Evolutionary conservation across 352 stramenopile genomes (phyloP), one percentile per base, ranked within the genome.

Genomic region (Achlya hypogyna): DNA sequence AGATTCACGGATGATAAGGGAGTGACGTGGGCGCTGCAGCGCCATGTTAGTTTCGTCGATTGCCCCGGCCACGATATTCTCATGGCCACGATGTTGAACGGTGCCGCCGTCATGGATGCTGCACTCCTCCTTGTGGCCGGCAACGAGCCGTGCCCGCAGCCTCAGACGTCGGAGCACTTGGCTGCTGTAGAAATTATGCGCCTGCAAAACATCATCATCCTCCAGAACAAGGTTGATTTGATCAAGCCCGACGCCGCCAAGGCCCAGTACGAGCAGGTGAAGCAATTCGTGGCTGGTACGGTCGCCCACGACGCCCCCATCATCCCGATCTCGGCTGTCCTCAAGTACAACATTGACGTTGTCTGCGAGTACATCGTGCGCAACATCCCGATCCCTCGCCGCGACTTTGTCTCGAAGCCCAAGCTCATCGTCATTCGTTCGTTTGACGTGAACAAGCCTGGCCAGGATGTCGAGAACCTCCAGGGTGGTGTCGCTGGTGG

Each of bases 41-140:
- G 97, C 68, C 97, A 99, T 77, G 92, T 99, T 32, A 98, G 91
- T 53, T 99, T 99, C 74, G 98, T 99, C 5, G 97, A 99, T 79
- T 99, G 98, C 86, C 98, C 97, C 18, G 97, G 98, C 64, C 97
- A 99, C 87, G 97, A 99, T 78, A 99, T 99, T 89, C 90, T 99
- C 69, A 99, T 99, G 98, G 98, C 98, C 45, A 99, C 98, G 74
- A 99, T 99, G 98, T 86, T 99, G 28, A 99, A 99, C 89, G 97
- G 97, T 71, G 97, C 98, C 2, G 98, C 97, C 34, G 97, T 99
- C 70, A 99, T 99, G 97, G 98, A 99, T 77, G 98, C 97, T 42
- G 97, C 98, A 3, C 82, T 99, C 47, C 82, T 99, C 38, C 78
- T 99, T 25, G 97, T 99, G 18, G 97, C 97, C 3, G 95, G 94